Evolutionary conservation across 2,329 filamentous ascomycete genomes (phyloP).

Genomic region (Cladosporium velox): DNA sequence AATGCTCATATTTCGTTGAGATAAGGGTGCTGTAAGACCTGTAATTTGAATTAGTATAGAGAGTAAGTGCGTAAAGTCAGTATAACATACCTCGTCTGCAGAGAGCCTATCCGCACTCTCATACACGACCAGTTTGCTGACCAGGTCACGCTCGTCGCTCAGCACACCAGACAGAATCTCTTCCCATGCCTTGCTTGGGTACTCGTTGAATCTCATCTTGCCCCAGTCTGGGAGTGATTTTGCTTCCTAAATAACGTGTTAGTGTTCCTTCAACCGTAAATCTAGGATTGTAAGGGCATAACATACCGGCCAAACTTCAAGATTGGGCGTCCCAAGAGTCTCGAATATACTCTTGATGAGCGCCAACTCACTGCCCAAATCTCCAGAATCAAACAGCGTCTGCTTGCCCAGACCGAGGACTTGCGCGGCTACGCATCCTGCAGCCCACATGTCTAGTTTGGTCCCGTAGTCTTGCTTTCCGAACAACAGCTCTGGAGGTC

Average conservation of each 20-base stretch:
- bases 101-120: constrained; percentile 67
- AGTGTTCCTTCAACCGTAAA: neutral
- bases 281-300: neutral
- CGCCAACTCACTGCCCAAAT: constrained; percentile 87
- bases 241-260: constrained; percentile 55
- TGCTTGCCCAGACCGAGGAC: constrained; percentile 57
- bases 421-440: constrained; percentile 82
- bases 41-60: neutral
- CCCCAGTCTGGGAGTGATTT: constrained; percentile 78
- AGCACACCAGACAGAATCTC: constrained; percentile 66
- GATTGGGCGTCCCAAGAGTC: constrained; percentile 81
- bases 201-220: constrained; percentile 76
- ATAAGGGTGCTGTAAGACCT: constrained; percentile 12
- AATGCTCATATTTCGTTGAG: neutral
- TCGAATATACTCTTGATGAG: constrained; percentile 91
- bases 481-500: constrained; percentile 87
- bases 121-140: constrained; percentile 69
- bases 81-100: constrained; percentile 58
- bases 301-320: constrained; percentile 76
- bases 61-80: neutral
- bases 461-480: constrained; percentile 72
- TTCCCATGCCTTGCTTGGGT: constrained; percentile 68
- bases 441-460: constrained; percentile 84
- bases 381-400: constrained; percentile 81
- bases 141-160: constrained; percentile 62